phyloP scores from a whole-genome alignment of 352 stramenopile genomes.

The Pythium guiyangense region DNA sequence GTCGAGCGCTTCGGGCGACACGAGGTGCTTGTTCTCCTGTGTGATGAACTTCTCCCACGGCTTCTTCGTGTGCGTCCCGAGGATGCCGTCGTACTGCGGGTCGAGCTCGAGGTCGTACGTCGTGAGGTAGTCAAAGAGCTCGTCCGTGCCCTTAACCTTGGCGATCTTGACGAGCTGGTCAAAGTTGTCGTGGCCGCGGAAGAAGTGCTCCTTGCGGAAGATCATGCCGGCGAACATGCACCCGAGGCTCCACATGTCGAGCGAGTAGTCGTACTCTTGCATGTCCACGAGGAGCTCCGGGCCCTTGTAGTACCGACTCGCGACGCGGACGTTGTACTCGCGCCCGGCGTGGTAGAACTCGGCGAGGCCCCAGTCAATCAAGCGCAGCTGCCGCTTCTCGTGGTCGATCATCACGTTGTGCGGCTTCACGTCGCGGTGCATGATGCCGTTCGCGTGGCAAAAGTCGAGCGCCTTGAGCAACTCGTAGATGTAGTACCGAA shows the following conservation, averaged over 20 bases:
- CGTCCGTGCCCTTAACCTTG: slow-evolving; percentile 97
- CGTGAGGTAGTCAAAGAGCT: slow-evolving; percentile 98
- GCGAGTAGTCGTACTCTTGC: slow-evolving; percentile 95
- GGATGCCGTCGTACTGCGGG: slow-evolving; percentile 97
- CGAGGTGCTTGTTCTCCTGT: slow-evolving; percentile 90
- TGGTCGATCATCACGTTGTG: slow-evolving; percentile 96
- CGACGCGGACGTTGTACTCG: slow-evolving; percentile 99
- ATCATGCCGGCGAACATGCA: slow-evolving; percentile 99
- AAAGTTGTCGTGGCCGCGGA: slow-evolving; percentile 99
- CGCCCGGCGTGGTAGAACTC: slow-evolving; percentile 98
- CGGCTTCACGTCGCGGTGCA: slow-evolving; percentile 99
- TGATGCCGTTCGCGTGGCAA: slow-evolving; percentile 99
- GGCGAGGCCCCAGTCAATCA: slow-evolving; percentile 98
- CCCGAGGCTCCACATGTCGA: slow-evolving; percentile 81
- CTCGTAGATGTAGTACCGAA: slow-evolving; percentile 99
- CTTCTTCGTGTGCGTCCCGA: slow-evolving; percentile 97
- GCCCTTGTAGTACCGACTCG: slow-evolving; percentile 99
- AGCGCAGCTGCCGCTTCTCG: slow-evolving; percentile 92
- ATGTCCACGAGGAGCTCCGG: slow-evolving; percentile 98
- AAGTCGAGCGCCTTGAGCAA: slow-evolving; percentile 96
- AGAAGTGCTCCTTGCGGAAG: slow-evolving; percentile 99
- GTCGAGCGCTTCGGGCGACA: slow-evolving; percentile 95
- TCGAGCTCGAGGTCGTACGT: slow-evolving; percentile 99
- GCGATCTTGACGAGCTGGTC: slow-evolving; percentile 99
- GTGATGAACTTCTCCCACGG: slow-evolving; percentile 99